Percentiles rank a stretch among this genome's conserved stretches.
phyloP scores from a whole-genome alignment of 805 yeast genomes.

The Vanderwaltozyma yarrowii region DNA sequence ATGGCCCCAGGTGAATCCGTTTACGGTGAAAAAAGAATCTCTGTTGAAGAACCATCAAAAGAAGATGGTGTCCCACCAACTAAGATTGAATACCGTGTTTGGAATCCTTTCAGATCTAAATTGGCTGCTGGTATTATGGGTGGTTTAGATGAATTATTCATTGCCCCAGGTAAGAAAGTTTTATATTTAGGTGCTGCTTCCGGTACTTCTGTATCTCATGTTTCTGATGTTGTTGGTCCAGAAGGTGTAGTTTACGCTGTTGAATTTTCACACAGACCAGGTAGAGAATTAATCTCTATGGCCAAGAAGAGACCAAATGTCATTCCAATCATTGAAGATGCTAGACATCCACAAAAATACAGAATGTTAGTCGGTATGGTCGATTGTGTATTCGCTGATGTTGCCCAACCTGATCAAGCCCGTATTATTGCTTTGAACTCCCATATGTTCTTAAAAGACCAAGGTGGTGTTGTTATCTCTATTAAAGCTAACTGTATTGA shows the following conservation, averaged over 20 bases:
- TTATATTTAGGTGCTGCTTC: too few relatives aligned
- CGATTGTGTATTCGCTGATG: constrained; percentile 97
- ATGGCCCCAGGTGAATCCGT: constrained; percentile 97
- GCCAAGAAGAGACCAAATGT: too few relatives aligned
- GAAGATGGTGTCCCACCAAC: constrained; percentile 86
- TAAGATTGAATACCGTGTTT: constrained; percentile 96
- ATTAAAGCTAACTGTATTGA: constrained; percentile 99
- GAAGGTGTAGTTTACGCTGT: constrained; percentile 99
- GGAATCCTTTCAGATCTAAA: constrained; percentile 99
- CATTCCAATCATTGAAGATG: too few relatives aligned
- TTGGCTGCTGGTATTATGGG: constrained; percentile 99
- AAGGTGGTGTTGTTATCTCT: constrained; percentile 96
- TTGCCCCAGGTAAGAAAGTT: constrained; percentile 99
- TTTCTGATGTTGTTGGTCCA: too few relatives aligned
- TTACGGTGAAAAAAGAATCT: constrained; percentile 94
- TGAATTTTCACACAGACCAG: too few relatives aligned
- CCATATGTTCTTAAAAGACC: constrained; percentile 94
- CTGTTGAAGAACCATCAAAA: constrained; percentile 85
- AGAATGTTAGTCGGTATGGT: too few relatives aligned
- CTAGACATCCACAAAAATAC: too few relatives aligned
- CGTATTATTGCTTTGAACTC: constrained; percentile 98
- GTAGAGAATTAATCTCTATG: too few relatives aligned
- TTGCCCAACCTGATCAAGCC: constrained; percentile 99
- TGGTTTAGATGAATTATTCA: constrained; percentile 95
- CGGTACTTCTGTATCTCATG: too few relatives aligned